A percentile compares a stretch with the other conserved stretches of the same genome.
These are phyloP conservation scores for Beauveria medogensis DNA, from an alignment of 2,329 filamentous ascomycete genomes.

Conservation along the genomic window DNA sequence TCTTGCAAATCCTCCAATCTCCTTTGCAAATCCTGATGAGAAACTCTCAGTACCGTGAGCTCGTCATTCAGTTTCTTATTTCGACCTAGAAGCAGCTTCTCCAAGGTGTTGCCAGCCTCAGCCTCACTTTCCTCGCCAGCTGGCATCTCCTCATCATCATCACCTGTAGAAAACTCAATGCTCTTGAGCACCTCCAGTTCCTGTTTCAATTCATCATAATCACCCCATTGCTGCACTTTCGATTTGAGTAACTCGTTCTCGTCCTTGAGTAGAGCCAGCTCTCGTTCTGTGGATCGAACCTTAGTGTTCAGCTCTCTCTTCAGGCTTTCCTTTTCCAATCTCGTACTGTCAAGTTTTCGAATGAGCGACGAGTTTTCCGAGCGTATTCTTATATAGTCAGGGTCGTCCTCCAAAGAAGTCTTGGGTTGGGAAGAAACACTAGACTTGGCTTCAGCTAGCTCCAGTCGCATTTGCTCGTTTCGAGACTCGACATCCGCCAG, in stretches of 20 bases:
- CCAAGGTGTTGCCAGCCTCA: conserved; percentile 66
- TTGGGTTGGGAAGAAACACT: conserved; percentile 50
- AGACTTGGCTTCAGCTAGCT: conserved; percentile 83
- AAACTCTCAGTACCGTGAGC: conserved; percentile 83
- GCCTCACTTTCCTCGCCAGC: conserved; percentile 30
- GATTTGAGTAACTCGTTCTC: conserved; percentile 73
- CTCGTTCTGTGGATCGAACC: conserved; percentile 70
- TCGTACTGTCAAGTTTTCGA: conserved; percentile 74
- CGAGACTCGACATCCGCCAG: conserved; percentile 86
- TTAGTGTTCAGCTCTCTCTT: conserved; percentile 69
- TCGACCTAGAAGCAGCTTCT: conserved; percentile 81
- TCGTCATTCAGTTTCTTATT: conserved; percentile 98
- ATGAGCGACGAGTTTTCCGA: conserved; percentile 91
- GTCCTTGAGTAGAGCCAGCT: conserved; percentile 63
- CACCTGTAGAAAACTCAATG: conserved; percentile 90
- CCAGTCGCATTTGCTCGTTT: conserved; percentile 86
- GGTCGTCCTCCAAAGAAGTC: conserved; percentile 74
- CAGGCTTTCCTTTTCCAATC: conserved; percentile 76
- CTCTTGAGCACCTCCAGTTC: conserved; percentile 96
- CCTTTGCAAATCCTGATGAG: conserved; percentile 81
- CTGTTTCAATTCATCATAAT: conserved; percentile 94
- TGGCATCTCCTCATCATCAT: conserved; percentile 66
- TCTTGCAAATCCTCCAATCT: conserved; percentile 75
- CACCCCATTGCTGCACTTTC: conserved; percentile 81
- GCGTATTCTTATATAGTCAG: conserved; percentile 75